Conservation (phyloP, 2,329 filamentous ascomycete species). For the Ilyonectria mors-panacis region DNA sequence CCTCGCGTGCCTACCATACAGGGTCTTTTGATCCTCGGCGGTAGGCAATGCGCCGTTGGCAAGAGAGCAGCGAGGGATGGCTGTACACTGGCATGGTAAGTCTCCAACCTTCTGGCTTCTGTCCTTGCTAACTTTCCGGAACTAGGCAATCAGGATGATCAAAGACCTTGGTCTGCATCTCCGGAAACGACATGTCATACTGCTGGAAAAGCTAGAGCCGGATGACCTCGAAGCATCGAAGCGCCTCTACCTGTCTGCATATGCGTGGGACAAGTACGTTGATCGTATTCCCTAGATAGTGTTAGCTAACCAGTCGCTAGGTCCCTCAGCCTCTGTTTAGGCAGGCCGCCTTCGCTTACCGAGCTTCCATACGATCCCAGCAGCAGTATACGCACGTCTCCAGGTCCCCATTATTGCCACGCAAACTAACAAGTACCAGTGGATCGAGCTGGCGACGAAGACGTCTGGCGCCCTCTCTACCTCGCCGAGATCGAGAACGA, state of each 20-base stretch:
- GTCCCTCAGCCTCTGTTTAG: background rate
- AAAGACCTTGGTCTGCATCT: background rate
- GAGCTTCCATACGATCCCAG: background rate
- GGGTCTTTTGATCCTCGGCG: background rate
- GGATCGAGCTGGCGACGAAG: background rate
- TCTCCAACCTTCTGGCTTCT: background rate
- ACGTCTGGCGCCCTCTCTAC: background rate
- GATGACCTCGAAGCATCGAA: background rate
- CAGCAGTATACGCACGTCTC: background rate
- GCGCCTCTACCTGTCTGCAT: background rate
- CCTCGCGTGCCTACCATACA: background rate
- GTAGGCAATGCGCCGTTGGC: background rate
- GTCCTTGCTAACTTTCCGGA: background rate
- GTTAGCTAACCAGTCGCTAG: background rate
- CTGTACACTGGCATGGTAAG: slow-evolving; percentile 1
- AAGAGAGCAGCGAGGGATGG: slow-evolving; percentile 4
- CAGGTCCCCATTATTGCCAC: background rate
- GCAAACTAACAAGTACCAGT: background rate
- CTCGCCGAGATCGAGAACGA: background rate
- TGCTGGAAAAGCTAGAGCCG: background rate
- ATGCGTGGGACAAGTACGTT: background rate
- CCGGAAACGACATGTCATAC: background rate
- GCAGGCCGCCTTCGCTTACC: background rate
- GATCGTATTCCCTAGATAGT: no score
- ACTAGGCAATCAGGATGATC: background rate